A percentile compares a stretch with the other conserved stretches of the same genome.
phyloP scores from a whole-genome alignment of 805 yeast genomes.

The Candida cerambycidarum region DNA sequence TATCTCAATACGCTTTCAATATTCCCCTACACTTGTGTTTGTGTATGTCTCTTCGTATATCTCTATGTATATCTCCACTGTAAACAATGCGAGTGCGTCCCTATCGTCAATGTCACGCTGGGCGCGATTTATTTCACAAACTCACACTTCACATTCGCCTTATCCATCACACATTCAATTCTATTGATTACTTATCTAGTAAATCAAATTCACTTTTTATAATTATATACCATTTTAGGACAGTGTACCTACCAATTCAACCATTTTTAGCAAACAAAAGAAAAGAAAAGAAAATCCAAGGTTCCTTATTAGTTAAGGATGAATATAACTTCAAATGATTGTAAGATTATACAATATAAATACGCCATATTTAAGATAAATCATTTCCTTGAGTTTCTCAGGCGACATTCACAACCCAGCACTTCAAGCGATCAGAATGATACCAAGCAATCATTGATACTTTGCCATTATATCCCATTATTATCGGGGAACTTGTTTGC shows the following conservation, averaged over 20 bases:
- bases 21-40: too few relatives aligned
- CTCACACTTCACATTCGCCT: not conserved
- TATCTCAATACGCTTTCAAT: too few relatives aligned
- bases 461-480: constrained; percentile 34
- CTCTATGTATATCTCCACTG: not conserved
- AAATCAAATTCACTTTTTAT: too few relatives aligned
- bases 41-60: not conserved
- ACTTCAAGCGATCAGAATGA: constrained; percentile 13
- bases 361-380: constrained; percentile 51
- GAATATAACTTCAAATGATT: constrained; percentile 45
- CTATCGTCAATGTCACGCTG: too few relatives aligned
- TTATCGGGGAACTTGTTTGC: constrained; percentile 33
- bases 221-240: too few relatives aligned
- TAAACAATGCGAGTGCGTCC: not conserved
- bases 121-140: not conserved
- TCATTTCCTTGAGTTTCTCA: constrained; percentile 34
- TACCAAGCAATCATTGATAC: constrained; percentile 11
- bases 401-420: constrained; percentile 4
- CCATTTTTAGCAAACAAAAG: too few relatives aligned
- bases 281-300: too few relatives aligned
- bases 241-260: too few relatives aligned
- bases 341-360: constrained; percentile 57
- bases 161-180: not conserved
- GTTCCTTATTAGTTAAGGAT: not conserved
- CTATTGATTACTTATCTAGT: too few relatives aligned